Evolutionary conservation across 2,329 filamentous ascomycete genomes (phyloP), one percentile per base, ranked within the genome.

Genomic region (Ophiobolus disseminans): DNA sequence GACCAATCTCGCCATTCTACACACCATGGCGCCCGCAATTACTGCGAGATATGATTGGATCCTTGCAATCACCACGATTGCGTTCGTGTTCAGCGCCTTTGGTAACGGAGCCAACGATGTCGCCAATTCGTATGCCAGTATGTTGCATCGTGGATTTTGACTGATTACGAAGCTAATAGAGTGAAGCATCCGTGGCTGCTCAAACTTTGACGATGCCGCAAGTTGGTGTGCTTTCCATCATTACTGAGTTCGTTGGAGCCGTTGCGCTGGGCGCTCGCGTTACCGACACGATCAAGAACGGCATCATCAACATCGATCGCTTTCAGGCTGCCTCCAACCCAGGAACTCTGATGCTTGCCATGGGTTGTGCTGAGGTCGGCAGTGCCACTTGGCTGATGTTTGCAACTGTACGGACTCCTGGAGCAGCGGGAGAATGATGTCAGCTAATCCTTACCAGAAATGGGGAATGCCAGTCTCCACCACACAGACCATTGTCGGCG

Each of bases 211-310:
- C 77, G 30, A 80, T 82, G 78, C 72, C 74, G 40, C 78, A 80
- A 62, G 80, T 75, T 59, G 80, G 79, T 54, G 61, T 81, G 19
- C 65, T 82, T 16, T 75, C 79, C 43, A 71, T 76, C 20, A 55
- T 76, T 49, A 81, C 79, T 14, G 80, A 82, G 58, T 78, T 82
- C 56, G 65, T 79, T 10, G 80, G 80, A 47, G 80, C 80, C n/a
- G 75, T 82, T 6, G 77, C 75, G 38, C 73, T 82, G 31, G 80
- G 81, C 40, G 68, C 76, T 14, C 77, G 82, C 49, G 82, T 84
- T 3, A 81, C 84, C 20, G 80, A 82, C 45, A 86, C 84, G 8
- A 86, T 86, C 66, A 80, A 82, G 52, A 86, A 82, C 60, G 82
- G 82, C 50, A 78, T 86, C 43, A 80, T 86, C 60, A 74, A 77